A percentile compares a stretch with the other conserved stretches of the same genome.
Conservation (phyloP, 164 flowering plant species). For the Stephania japonica region DNA sequence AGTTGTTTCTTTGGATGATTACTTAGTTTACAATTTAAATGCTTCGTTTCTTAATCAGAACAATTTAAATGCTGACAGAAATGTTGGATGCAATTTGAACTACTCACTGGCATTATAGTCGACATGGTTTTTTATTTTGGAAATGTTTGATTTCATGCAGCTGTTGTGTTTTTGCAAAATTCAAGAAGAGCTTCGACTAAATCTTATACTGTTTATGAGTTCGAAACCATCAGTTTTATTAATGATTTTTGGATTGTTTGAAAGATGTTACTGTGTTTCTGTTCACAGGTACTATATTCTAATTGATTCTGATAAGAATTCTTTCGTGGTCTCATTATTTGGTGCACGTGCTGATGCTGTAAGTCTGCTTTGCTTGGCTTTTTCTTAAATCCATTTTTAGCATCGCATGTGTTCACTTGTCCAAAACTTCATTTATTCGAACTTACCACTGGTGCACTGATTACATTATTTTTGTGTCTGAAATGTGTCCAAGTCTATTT, state of each 20-base stretch:
- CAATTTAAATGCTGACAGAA: not conserved
- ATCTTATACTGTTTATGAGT: not conserved
- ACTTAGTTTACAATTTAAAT: not conserved
- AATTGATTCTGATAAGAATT: conserved; percentile 62
- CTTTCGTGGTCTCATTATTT: conserved; percentile 62
- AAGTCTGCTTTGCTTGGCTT: conserved; percentile 23
- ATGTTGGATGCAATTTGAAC: not conserved
- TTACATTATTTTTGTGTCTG: not conserved
- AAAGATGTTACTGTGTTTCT: conserved; percentile 11
- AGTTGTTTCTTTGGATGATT: conserved; percentile 21
- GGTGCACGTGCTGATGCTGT: conserved; percentile 59
- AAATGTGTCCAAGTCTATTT: not conserved
- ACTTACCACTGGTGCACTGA: not conserved
- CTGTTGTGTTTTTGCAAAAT: not conserved
- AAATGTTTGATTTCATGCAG: not conserved
- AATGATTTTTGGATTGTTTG: not conserved
- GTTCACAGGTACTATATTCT: conserved; percentile 65
- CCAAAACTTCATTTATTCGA: not conserved
- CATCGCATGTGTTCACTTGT: not conserved
- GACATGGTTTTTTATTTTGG: not conserved
- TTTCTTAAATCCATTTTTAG: not conserved
- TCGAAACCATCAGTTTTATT: not conserved
- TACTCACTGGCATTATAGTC: not conserved
- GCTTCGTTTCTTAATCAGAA: not conserved
- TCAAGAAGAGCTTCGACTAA: not conserved